Percentiles rank a stretch among this genome's conserved stretches.
phyloP scores from a whole-genome alignment of 768 basidiomycete genomes.

The Termitomyces sp. region DNA sequence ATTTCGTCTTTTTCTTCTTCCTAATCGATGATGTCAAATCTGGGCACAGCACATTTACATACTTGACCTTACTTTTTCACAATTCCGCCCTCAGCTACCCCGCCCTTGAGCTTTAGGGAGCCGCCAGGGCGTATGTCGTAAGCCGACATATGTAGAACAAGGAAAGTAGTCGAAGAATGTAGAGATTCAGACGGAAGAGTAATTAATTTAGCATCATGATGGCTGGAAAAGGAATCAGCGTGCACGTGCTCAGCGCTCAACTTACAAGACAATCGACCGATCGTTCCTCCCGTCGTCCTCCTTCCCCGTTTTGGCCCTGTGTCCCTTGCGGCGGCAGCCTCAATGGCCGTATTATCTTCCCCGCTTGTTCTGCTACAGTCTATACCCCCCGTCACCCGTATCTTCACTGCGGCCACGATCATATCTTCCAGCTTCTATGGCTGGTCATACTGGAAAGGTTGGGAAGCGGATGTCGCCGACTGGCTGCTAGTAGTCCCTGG shows the following conservation, averaged over 20 bases:
- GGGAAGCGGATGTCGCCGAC: conserved; percentile 38
- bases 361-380: conserved; percentile 67
- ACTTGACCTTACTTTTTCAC: conserved; percentile 68
- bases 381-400: conserved; percentile 77
- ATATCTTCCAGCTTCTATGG: conserved; percentile 56
- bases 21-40: conserved; percentile 32
- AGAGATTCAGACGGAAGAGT: not conserved
- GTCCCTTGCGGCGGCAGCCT: conserved; percentile 1
- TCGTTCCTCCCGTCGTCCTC: conserved; percentile 7
- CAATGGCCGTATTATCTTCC: conserved; percentile 76
- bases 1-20: conserved; percentile 85
- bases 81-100: conserved; percentile 71
- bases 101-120: conserved; percentile 88
- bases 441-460: conserved; percentile 58
- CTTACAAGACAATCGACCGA: not conserved
- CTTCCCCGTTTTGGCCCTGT: conserved; percentile 14
- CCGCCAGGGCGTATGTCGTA: conserved; percentile 86
- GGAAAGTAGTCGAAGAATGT: conserved; percentile 12
- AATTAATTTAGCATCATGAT: not conserved
- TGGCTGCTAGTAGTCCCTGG: conserved; percentile 85
- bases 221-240: conserved; percentile 15
- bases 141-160: conserved; percentile 58
- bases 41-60: conserved; percentile 11
- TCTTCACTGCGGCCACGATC: conserved; percentile 61
- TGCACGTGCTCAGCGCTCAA: conserved; percentile 22